Base-by-base conservation (phyloP, 2,329 filamentous ascomycete genomes). In the Diaporthe eres region DNA sequence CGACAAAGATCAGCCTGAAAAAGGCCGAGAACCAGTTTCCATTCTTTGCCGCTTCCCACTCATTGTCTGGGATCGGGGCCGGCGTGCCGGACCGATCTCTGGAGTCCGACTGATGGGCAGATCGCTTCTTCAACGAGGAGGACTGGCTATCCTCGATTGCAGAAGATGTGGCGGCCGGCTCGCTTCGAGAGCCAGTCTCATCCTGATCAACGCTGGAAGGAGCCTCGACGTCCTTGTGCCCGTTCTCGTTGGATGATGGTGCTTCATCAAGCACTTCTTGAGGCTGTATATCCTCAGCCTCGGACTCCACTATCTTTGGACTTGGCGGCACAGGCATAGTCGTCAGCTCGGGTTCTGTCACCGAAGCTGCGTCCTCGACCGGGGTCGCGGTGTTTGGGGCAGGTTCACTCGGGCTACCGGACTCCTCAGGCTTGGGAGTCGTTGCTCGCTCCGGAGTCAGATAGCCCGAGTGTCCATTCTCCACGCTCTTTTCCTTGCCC, bases 21-120 rank as follows among this genome's bases (percentile, higher is more conserved):
- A 78, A 78, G 34, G 77, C 74, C 15, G 68, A 75, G 57, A 78
- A 77, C 77, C 77, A 78, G 47, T 77, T 77, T 25, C 76, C 76
- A 34, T 39, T 75, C 53, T 77, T 77, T 44, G 70, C 75, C 22
- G 76, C 77, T 55, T 77, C 72, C 49, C 57, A 72, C 22, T 74
- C 74, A 57, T 73, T 47, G 10, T 75, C 75, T 19, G 75, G 34
- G 47, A 77, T 73, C 31, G 72, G 51, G 2, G 42, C 70, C 12
- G 76, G 76, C 22, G 76, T 76, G 17, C 44, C 72, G 28, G 76
- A 51, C 17, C 75, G 72, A 37, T 76, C 76, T 34, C 57, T 37
- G 31, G 76, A 51, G 22, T 25, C 49, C 25, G 72, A 58, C 42
- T 71, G 68, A 5, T 17, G 74, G 15, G 60, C 75, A 57, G 60